Evolutionary conservation across 2,329 filamentous ascomycete genomes (phyloP), one percentile per base, ranked within the genome.

Genomic region (Aureobasidium uvarum): DNA sequence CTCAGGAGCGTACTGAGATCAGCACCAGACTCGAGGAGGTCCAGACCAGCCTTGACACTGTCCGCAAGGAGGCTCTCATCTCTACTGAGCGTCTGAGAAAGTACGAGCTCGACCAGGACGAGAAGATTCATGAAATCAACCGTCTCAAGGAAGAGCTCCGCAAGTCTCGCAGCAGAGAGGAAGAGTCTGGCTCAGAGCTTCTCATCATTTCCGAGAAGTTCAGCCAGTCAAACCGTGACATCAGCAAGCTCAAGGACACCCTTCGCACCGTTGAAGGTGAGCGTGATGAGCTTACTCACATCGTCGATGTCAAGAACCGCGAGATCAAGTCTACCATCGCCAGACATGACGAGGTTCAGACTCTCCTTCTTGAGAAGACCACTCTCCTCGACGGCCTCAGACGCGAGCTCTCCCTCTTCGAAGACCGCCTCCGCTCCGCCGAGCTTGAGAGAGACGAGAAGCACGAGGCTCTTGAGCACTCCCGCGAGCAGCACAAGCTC

Each of bases 141-240:
- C 69, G 70, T 25, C 65, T 74, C 25, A 68, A 71, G 28, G 72
- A 73, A 38, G 71, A 74, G 59, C 65, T 72, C n/a, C 69, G 70
- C 50, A 71, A 71, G 59, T 55, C 67, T 54, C 70, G 67, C 39
- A 62, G 65, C 51, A 66, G 68, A 51, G 67, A 67, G 28, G 71
- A 71, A 4, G 72, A 74, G 46, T 66, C 67, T 36, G 66, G 66
- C 13, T 62, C 67, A 16, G 73, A 74, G 64, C 66, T 73, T 13
- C 55, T 67, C 10, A 67, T 69, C 25, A 43, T 69, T 28, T 71
- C 67, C 36, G 72, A 73, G 25, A 71, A 69, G 46, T 70, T 70
- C 58, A 69, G 70, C 54, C 67, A 69, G 31, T 38, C 71, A 43
- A 68, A 69, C 54, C 69, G 71, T 10, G 73, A 74, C 50, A 60